Base-by-base conservation (phyloP, 208 protist genomes). In the Leishmania lainsoni region DNA sequence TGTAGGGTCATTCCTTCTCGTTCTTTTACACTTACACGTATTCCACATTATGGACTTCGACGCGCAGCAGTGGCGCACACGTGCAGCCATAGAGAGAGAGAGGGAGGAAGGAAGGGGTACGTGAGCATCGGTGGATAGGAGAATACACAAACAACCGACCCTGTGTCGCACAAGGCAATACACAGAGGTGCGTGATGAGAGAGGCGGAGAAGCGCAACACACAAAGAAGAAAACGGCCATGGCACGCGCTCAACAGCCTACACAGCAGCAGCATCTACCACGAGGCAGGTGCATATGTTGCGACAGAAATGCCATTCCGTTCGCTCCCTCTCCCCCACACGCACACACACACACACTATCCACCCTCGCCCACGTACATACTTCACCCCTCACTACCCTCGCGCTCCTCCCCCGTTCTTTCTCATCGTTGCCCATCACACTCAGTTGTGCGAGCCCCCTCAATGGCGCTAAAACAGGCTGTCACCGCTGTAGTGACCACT, bases 381-480 rank as follows among this genome's bases (percentile, higher is more conserved):
- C 68, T n/a, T 10, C 35, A 5, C 51, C 22, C 49, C 22, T 35
- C 14, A 8, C n/a, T 39, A 35, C 26, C 71, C 68, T 49, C 68
- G 5, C 2, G 3, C 68, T 26, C 16, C 39, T 29, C 3, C 32
- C 68, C 5, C 68, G 0, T 4, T 17, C 59, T 4, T 75, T 49
- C 22, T 39, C 49, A 42, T 10, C 2, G 29, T 49, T 54, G 29
- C 8, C n/a, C 71, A 32, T 54, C n/a, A 17, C 69, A 74, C 6
- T 42, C 16, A 54, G 26, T 49, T 74, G 22, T 17, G 69, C 32
- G 45, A 20, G 17, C 22, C 20, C 10, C 39, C 59, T 54, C 69
- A 35, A 74, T 56, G 49, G 20, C 42, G 56, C 76, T 89, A 91
- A 81, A 87, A 91, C 48, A 89, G 29, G 70, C 87, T 70, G 39